Conservation (phyloP, 805 yeast species). For the Candida suzukii region DNA sequence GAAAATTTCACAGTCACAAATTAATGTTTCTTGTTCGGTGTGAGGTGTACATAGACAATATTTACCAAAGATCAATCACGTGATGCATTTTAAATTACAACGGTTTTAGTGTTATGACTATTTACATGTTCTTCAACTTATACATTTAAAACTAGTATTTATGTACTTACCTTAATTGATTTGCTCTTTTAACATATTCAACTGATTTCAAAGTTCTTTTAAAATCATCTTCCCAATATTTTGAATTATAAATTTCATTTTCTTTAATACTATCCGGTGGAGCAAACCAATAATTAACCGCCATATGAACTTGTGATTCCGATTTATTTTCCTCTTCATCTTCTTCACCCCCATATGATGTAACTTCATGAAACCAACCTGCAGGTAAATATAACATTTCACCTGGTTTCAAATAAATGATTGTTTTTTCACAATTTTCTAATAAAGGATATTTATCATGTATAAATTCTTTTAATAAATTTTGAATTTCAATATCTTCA, state of each 20-base stretch:
- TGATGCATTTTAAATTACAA: too few species aligned
- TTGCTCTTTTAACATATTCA: constrained; percentile 1
- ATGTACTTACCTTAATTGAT: neutral
- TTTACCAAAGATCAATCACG: too few species aligned
- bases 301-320: constrained; percentile 39
- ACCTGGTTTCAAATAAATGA: constrained; percentile 50
- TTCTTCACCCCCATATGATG: constrained; percentile 43
- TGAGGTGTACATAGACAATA: too few species aligned
- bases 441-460: constrained; percentile 43
- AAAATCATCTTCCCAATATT: constrained; percentile 50
- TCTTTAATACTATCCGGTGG: constrained; percentile 43
- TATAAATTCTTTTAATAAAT: constrained; percentile 28
- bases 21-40: too few species aligned
- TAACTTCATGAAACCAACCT: constrained; percentile 81
- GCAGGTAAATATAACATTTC: constrained; percentile 66
- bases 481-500: constrained; percentile 18
- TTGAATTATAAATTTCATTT: constrained; percentile 35
- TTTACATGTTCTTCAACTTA: neutral
- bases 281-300: constrained; percentile 69
- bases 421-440: constrained; percentile 30
- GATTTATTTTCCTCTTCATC: constrained; percentile 2
- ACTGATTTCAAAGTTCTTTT: constrained; percentile 31
- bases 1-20: too few species aligned
- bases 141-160: neutral
- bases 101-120: too few species aligned